Conservation (phyloP, 2,329 filamentous ascomycete genomes). For the Aspergillus versicolor region DNA sequence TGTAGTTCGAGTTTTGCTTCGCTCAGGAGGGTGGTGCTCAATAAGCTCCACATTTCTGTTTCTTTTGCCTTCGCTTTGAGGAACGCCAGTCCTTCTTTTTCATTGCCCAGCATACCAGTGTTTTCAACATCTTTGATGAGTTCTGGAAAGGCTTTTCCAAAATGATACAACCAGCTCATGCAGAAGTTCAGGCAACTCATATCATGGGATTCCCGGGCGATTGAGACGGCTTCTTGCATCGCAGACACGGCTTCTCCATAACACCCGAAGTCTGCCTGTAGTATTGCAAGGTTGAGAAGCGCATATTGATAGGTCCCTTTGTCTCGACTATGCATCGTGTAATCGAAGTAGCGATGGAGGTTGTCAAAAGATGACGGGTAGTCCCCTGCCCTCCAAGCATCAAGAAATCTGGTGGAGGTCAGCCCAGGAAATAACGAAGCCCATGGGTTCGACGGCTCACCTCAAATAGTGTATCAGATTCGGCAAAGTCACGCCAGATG, state of each 20-base stretch:
- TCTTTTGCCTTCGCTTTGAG: slow-evolving; percentile 85
- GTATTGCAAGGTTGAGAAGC: slow-evolving; percentile 84
- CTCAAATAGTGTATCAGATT: slow-evolving; percentile 74
- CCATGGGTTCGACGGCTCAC: slow-evolving; percentile 38
- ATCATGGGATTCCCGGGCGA: slow-evolving; percentile 91
- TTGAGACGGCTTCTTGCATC: slow-evolving; percentile 92
- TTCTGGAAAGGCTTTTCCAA: slow-evolving; percentile 78
- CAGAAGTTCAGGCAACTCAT: slow-evolving; percentile 92
- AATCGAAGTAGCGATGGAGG: slow-evolving; percentile 94
- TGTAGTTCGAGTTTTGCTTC: slow-evolving; percentile 79
- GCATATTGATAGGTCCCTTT: slow-evolving; percentile 92
- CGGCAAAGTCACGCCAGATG: slow-evolving; percentile 66
- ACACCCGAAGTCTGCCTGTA: slow-evolving; percentile 94
- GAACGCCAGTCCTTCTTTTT: slow-evolving; percentile 78
- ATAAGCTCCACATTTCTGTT: slow-evolving; percentile 77
- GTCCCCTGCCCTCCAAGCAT: slow-evolving; percentile 88
- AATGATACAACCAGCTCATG: slow-evolving; percentile 93
- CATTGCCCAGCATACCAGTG: slow-evolving; percentile 71
- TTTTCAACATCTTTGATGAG: slow-evolving; percentile 70
- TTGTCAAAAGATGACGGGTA: slow-evolving; percentile 87
- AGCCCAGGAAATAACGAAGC: slow-evolving; percentile 4
- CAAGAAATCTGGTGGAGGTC: slow-evolving; percentile 66
- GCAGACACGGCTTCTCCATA: slow-evolving; percentile 85
- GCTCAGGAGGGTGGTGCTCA: slow-evolving; percentile 78
- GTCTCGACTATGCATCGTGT: slow-evolving; percentile 83